Conservation (phyloP, 306 rosid genomes). For the Castanea crenata region DNA sequence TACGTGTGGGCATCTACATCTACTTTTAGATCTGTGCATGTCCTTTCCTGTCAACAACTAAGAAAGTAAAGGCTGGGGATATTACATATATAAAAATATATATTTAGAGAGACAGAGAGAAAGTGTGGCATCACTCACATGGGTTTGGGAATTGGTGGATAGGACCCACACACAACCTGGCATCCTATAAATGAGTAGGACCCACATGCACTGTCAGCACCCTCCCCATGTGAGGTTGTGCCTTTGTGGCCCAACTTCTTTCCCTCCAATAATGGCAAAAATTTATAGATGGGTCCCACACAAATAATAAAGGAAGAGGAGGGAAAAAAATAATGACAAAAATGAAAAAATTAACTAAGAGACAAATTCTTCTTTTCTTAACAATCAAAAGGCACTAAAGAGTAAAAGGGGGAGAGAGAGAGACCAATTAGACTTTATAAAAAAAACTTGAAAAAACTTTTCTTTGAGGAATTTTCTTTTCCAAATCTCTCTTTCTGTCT, state of each 20-base stretch:
- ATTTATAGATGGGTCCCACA: slow-evolving; percentile 31
- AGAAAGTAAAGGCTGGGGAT: slow-evolving; percentile 14
- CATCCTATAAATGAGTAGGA: slow-evolving; percentile 42
- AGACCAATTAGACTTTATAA: slow-evolving; percentile 7
- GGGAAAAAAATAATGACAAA: slow-evolving; percentile 5
- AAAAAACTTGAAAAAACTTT: background rate
- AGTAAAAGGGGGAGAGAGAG: background rate
- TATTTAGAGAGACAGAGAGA: background rate
- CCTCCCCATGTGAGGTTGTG: slow-evolving; percentile 67
- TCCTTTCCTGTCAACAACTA: slow-evolving; percentile 43
- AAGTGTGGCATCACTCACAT: slow-evolving; percentile 55
- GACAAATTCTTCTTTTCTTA: slow-evolving; percentile 31
- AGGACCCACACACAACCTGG: slow-evolving; percentile 63
- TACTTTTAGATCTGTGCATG: slow-evolving; percentile 48
- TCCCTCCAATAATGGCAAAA: slow-evolving; percentile 37
- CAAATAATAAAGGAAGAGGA: slow-evolving; percentile 11
- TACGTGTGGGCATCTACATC: slow-evolving; percentile 67
- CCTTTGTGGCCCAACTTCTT: slow-evolving; percentile 31
- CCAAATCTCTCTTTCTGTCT: slow-evolving; percentile 44
- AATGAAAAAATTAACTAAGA: background rate
- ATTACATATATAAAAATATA: background rate
- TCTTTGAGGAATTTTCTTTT: slow-evolving; percentile 18
- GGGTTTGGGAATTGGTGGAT: slow-evolving; percentile 47
- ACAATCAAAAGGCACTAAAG: slow-evolving; percentile 9
- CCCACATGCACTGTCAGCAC: slow-evolving; percentile 58